Base-by-base conservation (phyloP, 805 yeast genomes). In the Metschnikowia dekortorum region DNA sequence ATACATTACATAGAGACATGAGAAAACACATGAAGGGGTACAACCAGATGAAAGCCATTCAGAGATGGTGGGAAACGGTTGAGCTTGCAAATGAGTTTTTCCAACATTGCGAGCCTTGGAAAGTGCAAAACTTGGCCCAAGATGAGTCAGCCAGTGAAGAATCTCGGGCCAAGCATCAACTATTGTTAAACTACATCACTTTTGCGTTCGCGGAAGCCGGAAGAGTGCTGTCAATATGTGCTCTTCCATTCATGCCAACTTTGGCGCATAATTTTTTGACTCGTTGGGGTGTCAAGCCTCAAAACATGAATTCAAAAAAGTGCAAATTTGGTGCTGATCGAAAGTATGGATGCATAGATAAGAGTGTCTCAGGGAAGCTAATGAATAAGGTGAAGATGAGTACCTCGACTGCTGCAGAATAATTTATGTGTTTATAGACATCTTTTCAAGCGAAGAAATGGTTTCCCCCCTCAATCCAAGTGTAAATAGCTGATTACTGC, bases 51-150 rank as follows among this genome's bases (percentile, higher is more conserved):
- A 74, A 70, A 43, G 85, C 87, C 0, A 65, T 85, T 13, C 74
- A 74, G 44, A 69, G 71, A 13, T 70, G 89, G 64, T 84, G 94
- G 89, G 60, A 67, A 6, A 66, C 81, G 3, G 64, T 84, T 14
- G 80, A 80, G 44, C 66, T 72, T 13, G 84, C 87, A 1, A 92
- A 92, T 61, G 71, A 71, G 16, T 77, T 85, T 32, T 75, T 90
- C 54, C 96, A 89, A 61, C 70, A 66, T 1, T 68, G 82, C 6
- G 84, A 82, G 58, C 97, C 97, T 0, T 92, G 98, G 98, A 65
- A 69, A 8, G 68, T 74, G 45, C 70, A 69, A 22, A 70, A 68
- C 41, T 37, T 41, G 30, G 42, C 63, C n/a, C 11, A 33, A 8
- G 49, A 49, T 31, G 53, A 58, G 3, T 51, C 55, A 1, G 65